Evolutionary conservation across 2,329 filamentous ascomycete species (phyloP).

Genomic region (Trichoderma lentiforme): DNA sequence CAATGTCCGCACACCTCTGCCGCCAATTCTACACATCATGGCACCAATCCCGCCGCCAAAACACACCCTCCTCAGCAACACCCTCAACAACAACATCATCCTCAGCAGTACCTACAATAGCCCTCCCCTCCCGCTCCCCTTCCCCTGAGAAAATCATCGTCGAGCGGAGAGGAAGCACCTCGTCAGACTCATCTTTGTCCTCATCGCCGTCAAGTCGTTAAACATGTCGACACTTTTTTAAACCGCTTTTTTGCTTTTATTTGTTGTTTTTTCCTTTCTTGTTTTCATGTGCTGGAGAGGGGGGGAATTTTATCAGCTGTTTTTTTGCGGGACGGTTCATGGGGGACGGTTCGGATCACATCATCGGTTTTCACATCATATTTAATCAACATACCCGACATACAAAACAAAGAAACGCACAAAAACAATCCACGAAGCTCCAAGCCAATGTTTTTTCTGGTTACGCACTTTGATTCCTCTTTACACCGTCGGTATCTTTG

Average conservation of each 20-base stretch:
- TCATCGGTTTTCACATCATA: not conserved
- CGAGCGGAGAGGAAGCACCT: constrained; percentile 30
- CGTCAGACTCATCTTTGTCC: constrained; percentile 11
- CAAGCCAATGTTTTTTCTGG: not conserved
- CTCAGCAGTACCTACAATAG: constrained; percentile 17
- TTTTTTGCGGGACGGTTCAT: not conserved
- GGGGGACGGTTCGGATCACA: not conserved
- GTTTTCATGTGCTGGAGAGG: not conserved
- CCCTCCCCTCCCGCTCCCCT: constrained; percentile 24
- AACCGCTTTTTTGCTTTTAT: not conserved
- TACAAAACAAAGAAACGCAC: not conserved
- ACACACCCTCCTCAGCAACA: constrained; percentile 15
- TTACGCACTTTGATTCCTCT: not conserved
- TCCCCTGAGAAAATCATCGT: constrained; percentile 42
- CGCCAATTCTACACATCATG: constrained; percentile 59
- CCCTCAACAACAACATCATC: not conserved
- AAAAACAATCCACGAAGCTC: not conserved
- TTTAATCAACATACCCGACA: constrained; percentile 11
- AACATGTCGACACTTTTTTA: not conserved
- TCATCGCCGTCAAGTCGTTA: not conserved
- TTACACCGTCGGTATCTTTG: not conserved
- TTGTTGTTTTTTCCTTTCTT: not conserved
- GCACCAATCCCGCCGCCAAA: constrained; percentile 47
- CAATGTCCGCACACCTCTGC: constrained; percentile 60
- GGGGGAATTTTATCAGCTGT: not conserved